Evolutionary conservation across 768 basidiomycete species (phyloP).

Genomic region (Erythrobasidium yunnanense): DNA sequence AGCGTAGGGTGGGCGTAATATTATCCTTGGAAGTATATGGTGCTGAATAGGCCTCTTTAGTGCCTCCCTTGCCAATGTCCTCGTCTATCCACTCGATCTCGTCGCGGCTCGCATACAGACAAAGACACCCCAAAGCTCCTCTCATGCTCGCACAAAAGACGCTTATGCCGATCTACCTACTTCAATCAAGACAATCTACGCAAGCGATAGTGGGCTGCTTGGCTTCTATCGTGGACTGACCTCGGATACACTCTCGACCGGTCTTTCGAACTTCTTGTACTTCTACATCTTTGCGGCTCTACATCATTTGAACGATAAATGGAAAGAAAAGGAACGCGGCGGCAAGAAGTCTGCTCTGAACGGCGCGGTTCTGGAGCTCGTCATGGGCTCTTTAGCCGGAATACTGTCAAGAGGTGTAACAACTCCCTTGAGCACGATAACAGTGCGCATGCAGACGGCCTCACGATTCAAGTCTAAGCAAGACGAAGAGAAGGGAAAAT

Average conservation of each 20-base stretch:
- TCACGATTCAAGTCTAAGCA: background rate
- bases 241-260: constrained; percentile 50
- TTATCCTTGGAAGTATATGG: background rate
- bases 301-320: background rate
- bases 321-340: background rate
- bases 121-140: constrained; percentile 6
- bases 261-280: constrained; percentile 54
- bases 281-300: constrained; percentile 54
- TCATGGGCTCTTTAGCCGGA: constrained; percentile 52
- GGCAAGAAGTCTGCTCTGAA: background rate
- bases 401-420: constrained; percentile 51
- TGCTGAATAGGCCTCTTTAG: background rate
- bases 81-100: constrained; percentile 52
- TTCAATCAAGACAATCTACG: constrained; percentile 41
- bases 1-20: constrained; percentile 4
- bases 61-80: constrained; percentile 21
- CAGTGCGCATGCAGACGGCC: constrained; percentile 48
- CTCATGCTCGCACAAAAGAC: background rate
- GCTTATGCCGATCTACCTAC: constrained; percentile 39
- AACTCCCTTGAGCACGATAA: constrained; percentile 52
- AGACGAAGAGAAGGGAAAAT: background rate
- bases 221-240: constrained; percentile 50
- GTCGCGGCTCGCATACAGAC: constrained; percentile 49
- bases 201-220: constrained; percentile 44
- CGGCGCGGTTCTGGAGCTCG: constrained; percentile 46